Evolutionary conservation across 306 rosid genomes (phyloP).

Genomic region (Castanospermum australe): DNA sequence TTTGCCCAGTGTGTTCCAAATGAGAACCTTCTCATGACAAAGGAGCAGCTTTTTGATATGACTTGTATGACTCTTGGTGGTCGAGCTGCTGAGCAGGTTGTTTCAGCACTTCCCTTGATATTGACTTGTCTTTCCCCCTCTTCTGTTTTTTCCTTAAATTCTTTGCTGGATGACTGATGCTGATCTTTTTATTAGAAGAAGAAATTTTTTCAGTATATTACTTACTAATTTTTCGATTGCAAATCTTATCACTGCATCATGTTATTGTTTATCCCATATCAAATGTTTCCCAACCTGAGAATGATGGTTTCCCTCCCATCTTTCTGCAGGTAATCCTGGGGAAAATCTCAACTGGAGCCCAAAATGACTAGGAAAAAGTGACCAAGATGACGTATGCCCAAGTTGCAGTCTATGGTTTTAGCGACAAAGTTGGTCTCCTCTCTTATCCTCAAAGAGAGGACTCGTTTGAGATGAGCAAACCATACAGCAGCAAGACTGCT

Average conservation of each 20-base stretch:
- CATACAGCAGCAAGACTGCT: constrained; percentile 86
- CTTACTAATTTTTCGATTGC: not conserved
- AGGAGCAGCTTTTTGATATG: constrained; percentile 94
- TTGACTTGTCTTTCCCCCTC: not conserved
- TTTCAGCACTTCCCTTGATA: not conserved
- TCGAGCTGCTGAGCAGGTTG: constrained; percentile 95
- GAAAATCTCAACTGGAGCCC: constrained; percentile 89
- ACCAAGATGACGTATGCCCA: constrained; percentile 97
- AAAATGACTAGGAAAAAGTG: constrained; percentile 92
- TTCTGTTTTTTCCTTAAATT: not conserved
- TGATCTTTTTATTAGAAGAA: not conserved
- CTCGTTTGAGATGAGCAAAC: constrained; percentile 62
- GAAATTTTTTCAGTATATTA: not conserved
- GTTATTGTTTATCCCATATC: not conserved
- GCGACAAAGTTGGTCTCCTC: constrained; percentile 92
- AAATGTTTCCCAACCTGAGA: not conserved
- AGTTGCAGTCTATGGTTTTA: constrained; percentile 90
- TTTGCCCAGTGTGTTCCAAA: constrained; percentile 94
- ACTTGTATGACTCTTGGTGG: constrained; percentile 99
- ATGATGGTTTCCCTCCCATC: constrained; percentile 7
- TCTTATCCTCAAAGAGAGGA: constrained; percentile 85
- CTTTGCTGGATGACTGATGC: not conserved
- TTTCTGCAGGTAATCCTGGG: constrained; percentile 70
- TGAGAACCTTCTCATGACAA: constrained; percentile 92
- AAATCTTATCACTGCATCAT: not conserved